A percentile compares a stretch with the other conserved stretches of the same genome.
These are phyloP conservation scores for Microascus cirrosus DNA, from an alignment of 2,329 filamentous ascomycete genomes.

Conservation along the genomic window DNA sequence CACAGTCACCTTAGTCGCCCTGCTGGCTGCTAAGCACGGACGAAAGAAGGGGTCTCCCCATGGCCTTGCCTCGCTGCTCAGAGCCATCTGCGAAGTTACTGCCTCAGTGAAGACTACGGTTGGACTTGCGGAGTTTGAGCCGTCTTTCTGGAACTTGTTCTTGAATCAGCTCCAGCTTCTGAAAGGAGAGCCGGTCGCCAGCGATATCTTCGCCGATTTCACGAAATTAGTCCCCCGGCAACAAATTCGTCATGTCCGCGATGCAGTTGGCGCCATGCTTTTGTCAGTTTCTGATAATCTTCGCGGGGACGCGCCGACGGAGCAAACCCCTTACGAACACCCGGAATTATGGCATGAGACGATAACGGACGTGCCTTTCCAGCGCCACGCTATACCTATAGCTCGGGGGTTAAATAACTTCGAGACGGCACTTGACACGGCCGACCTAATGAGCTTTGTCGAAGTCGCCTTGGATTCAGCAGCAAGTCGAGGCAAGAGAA, in stretches of 20 bases:
- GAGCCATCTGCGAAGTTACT: constrained; percentile 4
- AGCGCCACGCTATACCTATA: constrained; percentile 1
- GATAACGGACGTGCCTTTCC: constrained; percentile 3
- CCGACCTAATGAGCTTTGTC: neutral
- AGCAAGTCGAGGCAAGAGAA: neutral
- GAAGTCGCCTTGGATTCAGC: neutral
- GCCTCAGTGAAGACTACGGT: constrained; percentile 1
- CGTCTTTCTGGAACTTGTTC: constrained; percentile 6
- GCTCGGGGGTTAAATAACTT: constrained; percentile 5
- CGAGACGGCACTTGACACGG: neutral
- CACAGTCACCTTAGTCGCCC: neutral
- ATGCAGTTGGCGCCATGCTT: neutral
- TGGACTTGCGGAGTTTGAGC: constrained; percentile 2
- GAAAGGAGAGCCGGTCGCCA: constrained; percentile 3
- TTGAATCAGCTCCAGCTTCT: constrained; percentile 2
- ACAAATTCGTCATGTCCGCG: neutral
- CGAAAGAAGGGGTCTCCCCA: neutral
- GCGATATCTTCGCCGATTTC: neutral
- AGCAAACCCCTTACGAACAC: neutral
- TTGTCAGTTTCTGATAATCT: neutral
- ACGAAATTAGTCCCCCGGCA: constrained; percentile 4
- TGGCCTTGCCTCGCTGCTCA: constrained; percentile 4
- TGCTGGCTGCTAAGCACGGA: neutral
- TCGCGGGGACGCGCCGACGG: neutral
- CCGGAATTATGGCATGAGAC: neutral